These are phyloP conservation scores for Corchorus olitorius DNA, from an alignment of 345 rosid genomes.

Conservation along the genomic window DNA sequence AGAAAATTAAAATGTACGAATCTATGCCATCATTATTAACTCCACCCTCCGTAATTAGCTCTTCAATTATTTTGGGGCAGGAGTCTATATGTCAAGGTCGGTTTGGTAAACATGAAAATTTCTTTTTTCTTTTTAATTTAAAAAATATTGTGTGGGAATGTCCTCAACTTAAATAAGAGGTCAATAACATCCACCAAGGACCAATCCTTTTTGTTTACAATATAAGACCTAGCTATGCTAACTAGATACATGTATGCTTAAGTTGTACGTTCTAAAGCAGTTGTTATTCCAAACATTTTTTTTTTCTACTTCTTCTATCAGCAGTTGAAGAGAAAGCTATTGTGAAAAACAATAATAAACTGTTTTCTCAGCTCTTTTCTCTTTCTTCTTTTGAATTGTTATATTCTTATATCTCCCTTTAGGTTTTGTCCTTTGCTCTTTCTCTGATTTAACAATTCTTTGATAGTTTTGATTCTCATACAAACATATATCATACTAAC, in stretches of 20 bases:
- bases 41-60: conserved; percentile 15
- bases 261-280: neutral
- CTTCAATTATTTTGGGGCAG: conserved; percentile 12
- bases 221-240: neutral
- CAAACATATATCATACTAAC: neutral
- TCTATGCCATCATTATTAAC: neutral
- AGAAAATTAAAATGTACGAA: no score
- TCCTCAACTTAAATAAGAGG: neutral
- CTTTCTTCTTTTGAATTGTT: neutral
- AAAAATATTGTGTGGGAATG: neutral
- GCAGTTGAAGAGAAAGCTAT: neutral
- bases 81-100: conserved; percentile 15
- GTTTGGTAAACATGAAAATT: conserved; percentile 2
- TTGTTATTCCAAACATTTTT: neutral
- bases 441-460: neutral
- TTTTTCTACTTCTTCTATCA: neutral
- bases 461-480: neutral
- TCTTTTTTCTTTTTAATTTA: neutral
- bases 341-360: neutral
- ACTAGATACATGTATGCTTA: neutral
- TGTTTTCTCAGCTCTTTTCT: neutral
- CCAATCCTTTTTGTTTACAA: neutral
- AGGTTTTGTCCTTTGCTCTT: neutral
- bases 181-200: conserved; percentile 12
- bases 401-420: neutral